Evolutionary conservation across 2,329 filamentous ascomycete species (phyloP).

Genomic region (Leptoxyphium fumago): DNA sequence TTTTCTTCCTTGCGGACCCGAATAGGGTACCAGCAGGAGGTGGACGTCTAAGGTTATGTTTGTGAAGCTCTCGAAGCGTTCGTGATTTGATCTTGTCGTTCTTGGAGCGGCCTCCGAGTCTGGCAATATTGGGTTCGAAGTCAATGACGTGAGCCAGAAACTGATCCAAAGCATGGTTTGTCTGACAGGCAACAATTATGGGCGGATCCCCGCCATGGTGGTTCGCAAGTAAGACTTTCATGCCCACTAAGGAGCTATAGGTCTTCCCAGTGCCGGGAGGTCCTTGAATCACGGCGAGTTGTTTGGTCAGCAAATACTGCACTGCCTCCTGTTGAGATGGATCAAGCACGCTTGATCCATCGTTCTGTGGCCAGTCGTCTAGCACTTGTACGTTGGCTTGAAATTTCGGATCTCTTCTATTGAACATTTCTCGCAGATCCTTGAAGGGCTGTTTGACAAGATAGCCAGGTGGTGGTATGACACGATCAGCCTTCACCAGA

Average conservation of each 20-base stretch:
- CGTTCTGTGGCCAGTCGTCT: slow-evolving; percentile 35
- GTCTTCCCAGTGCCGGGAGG: slow-evolving; percentile 75
- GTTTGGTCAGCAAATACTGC: slow-evolving; percentile 53
- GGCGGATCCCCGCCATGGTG: slow-evolving; percentile 43
- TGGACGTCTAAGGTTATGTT: slow-evolving; percentile 14
- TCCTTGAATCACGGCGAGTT: slow-evolving; percentile 66
- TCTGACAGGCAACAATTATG: slow-evolving; percentile 70
- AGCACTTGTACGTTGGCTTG: slow-evolving; percentile 40
- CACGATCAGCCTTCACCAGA: slow-evolving; percentile 35
- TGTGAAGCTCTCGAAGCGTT: slow-evolving; percentile 50
- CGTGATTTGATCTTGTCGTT: slow-evolving; percentile 49
- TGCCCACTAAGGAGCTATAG: slow-evolving; percentile 57
- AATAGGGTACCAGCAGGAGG: slow-evolving; percentile 27
- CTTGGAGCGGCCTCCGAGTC: slow-evolving; percentile 55
- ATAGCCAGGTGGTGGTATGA: slow-evolving; percentile 38
- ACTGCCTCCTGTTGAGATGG: slow-evolving; percentile 56
- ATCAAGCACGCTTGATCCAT: slow-evolving; percentile 42
- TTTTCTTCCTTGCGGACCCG: slow-evolving; percentile 23
- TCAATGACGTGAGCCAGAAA: slow-evolving; percentile 49
- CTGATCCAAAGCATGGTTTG: slow-evolving; percentile 82
- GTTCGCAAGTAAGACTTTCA: slow-evolving; percentile 51
- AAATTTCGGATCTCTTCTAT: slow-evolving; percentile 18
- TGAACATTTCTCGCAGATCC: slow-evolving; percentile 29
- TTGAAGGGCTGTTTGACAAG: slow-evolving; percentile 33
- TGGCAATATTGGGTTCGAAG: slow-evolving; percentile 50